Percentiles rank a stretch among this genome's conserved stretches.
These are phyloP conservation scores for Pseudohalonectria lignicola DNA, from an alignment of 2,329 filamentous ascomycete species.

Conservation along the genomic window DNA sequence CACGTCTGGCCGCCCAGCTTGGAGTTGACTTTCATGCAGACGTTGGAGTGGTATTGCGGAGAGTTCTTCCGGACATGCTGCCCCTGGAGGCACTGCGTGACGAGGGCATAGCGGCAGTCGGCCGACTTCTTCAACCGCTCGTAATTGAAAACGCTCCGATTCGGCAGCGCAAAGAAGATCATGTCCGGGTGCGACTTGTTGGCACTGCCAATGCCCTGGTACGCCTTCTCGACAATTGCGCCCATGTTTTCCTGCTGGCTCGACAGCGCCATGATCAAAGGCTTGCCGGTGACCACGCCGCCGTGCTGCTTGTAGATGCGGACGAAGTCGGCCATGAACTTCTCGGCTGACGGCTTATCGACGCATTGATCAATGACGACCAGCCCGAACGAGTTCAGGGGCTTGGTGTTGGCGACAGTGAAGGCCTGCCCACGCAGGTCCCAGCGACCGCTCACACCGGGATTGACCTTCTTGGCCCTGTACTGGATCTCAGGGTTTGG, in stretches of 20 bases:
- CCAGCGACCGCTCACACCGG: conserved; percentile 67
- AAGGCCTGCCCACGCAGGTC: conserved; percentile 78
- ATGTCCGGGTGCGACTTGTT: conserved; percentile 56
- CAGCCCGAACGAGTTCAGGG: conserved; percentile 66
- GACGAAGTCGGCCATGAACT: conserved; percentile 47
- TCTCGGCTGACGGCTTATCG: conserved; percentile 39
- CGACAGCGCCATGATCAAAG: conserved; percentile 20
- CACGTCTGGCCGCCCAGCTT: conserved; percentile 81
- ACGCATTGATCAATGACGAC: conserved; percentile 50
- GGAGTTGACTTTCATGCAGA: conserved; percentile 92
- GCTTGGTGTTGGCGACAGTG: conserved; percentile 44
- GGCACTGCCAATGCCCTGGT: conserved; percentile 40
- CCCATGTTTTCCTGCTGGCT: conserved; percentile 18
- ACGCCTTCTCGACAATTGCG: conserved; percentile 43
- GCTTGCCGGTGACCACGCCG: conserved; percentile 23
- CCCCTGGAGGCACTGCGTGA: conserved; percentile 72
- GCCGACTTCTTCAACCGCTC: conserved; percentile 80
- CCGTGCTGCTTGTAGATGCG: conserved; percentile 38
- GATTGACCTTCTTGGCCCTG: conserved; percentile 42
- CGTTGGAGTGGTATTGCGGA: conserved; percentile 83
- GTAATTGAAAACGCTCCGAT: conserved; percentile 63
- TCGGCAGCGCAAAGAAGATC: conserved; percentile 65
- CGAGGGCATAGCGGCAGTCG: conserved; percentile 74
- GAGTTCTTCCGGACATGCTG: conserved; percentile 58
- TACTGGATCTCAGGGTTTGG: conserved; percentile 63